Percentiles rank a stretch among this genome's conserved stretches.
Evolutionary conservation across 257 asterid species (phyloP).

Genomic region (Apocynum venetum): DNA sequence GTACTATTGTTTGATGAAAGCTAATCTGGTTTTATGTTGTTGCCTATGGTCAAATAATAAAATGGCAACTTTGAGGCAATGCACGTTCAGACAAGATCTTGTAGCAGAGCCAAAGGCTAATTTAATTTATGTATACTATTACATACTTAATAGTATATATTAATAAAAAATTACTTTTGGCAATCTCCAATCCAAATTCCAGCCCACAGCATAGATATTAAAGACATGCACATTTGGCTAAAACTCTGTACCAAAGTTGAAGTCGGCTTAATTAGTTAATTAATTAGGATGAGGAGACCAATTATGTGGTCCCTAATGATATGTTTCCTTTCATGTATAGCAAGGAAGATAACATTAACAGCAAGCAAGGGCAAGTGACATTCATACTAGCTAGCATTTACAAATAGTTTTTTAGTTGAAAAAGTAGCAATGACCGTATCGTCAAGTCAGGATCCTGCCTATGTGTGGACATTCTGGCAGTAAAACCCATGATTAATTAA

Average conservation of each 20-base stretch:
- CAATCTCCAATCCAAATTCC: conserved; percentile 12
- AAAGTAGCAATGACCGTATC: conserved; percentile 34
- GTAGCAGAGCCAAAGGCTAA: conserved; percentile 22
- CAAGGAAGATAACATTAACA: conserved; percentile 21
- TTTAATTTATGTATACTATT: neutral
- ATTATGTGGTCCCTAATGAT: conserved; percentile 66
- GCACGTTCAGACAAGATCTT: conserved; percentile 48
- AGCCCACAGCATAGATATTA: conserved; percentile 19
- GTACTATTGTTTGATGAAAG: conserved; percentile 17
- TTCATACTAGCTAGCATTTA: conserved; percentile 12
- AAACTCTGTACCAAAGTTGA: neutral
- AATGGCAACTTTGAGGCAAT: conserved; percentile 13
- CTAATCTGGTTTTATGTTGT: conserved; percentile 13
- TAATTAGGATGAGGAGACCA: conserved; percentile 38
- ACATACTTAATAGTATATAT: neutral
- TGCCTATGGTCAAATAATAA: neutral
- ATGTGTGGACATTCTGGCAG: conserved; percentile 34
- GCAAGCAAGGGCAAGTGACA: neutral
- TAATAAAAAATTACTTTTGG: neutral
- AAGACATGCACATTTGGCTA: too few relatives aligned
- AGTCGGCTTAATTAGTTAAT: neutral
- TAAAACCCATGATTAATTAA: conserved; percentile 31
- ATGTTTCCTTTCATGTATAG: conserved; percentile 47
- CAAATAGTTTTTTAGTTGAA: neutral
- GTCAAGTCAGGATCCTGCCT: conserved; percentile 51